These are phyloP conservation scores for Coffea canephora DNA, from an alignment of 257 asterid species.

Conservation along the genomic window DNA sequence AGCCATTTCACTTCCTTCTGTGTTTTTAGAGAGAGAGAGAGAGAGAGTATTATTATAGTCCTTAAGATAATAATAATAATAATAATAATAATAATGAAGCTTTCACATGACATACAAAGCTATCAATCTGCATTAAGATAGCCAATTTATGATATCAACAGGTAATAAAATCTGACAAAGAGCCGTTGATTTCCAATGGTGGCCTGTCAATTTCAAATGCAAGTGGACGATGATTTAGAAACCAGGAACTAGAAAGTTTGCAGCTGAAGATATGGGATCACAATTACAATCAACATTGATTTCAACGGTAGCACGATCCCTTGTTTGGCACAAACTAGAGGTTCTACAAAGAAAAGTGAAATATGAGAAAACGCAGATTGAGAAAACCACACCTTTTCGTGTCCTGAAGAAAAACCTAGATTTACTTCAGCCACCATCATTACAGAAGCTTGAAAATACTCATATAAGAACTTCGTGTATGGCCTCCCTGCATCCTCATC, in stretches of 20 bases:
- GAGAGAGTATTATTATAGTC: too few relatives aligned
- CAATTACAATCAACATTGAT: neutral
- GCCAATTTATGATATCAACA: too few relatives aligned
- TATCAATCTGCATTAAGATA: too few relatives aligned
- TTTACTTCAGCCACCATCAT: constrained; percentile 38
- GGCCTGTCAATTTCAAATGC: neutral
- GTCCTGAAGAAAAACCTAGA: constrained; percentile 17
- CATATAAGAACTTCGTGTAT: constrained; percentile 53
- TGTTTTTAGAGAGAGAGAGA: too few relatives aligned
- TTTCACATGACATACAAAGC: too few relatives aligned
- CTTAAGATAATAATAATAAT: too few relatives aligned
- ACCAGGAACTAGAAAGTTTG: neutral
- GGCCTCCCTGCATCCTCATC: constrained; percentile 93
- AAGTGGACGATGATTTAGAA: too few relatives aligned
- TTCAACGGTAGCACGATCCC: neutral
- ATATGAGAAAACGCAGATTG: neutral
- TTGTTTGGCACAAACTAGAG: neutral
- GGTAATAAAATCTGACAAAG: too few relatives aligned
- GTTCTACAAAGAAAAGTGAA: neutral
- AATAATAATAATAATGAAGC: too few relatives aligned
- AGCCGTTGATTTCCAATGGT: neutral
- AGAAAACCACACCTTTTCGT: neutral
- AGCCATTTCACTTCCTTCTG: too few relatives aligned
- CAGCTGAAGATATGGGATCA: neutral
- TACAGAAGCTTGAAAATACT: constrained; percentile 21